Conservation (phyloP, 495 filamentous ascomycete genomes). For the Endocarpon pusillum region DNA sequence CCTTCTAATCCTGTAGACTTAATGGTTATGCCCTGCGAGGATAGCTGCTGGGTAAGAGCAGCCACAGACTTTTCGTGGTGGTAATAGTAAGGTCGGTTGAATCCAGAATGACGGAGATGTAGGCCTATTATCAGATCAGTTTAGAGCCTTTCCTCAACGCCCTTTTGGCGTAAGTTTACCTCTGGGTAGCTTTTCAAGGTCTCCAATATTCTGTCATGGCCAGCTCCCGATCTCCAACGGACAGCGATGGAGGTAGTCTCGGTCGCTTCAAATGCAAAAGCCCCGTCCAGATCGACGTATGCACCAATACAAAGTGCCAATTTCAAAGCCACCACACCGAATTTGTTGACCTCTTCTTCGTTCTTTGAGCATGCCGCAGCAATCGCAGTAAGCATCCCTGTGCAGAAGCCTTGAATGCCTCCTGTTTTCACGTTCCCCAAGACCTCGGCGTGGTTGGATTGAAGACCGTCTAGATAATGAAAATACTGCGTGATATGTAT, state of each 20-base stretch:
- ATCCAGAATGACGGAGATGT: too few relatives aligned
- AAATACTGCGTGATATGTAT: slow-evolving; percentile 17
- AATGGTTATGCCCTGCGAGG: too few relatives aligned
- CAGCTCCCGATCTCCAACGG: slow-evolving; percentile 10
- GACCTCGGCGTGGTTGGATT: slow-evolving; percentile 1
- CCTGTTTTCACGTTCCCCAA: not conserved
- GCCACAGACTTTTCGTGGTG: too few relatives aligned
- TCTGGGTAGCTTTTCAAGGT: too few relatives aligned
- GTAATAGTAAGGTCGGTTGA: too few relatives aligned
- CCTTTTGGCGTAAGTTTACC: too few relatives aligned
- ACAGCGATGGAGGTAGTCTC: slow-evolving; percentile 9
- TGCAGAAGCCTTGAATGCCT: slow-evolving; percentile 22
- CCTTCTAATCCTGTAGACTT: too few relatives aligned
- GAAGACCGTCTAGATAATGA: slow-evolving; percentile 7
- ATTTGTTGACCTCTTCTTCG: slow-evolving; percentile 11
- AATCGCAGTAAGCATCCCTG: slow-evolving; percentile 19
- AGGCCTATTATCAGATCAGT: too few relatives aligned
- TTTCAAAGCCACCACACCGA: slow-evolving; percentile 18
- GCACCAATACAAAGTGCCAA: slow-evolving; percentile 14
- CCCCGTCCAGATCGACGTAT: slow-evolving; percentile 19
- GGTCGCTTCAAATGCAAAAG: too few relatives aligned
- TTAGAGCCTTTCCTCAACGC: too few relatives aligned
- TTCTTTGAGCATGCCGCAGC: slow-evolving; percentile 14
- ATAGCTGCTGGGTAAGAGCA: too few relatives aligned
- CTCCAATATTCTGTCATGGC: not conserved